Base-by-base conservation (phyloP, 129 eudicot genomes). In the Pseudognaphalium luteoalbum region DNA sequence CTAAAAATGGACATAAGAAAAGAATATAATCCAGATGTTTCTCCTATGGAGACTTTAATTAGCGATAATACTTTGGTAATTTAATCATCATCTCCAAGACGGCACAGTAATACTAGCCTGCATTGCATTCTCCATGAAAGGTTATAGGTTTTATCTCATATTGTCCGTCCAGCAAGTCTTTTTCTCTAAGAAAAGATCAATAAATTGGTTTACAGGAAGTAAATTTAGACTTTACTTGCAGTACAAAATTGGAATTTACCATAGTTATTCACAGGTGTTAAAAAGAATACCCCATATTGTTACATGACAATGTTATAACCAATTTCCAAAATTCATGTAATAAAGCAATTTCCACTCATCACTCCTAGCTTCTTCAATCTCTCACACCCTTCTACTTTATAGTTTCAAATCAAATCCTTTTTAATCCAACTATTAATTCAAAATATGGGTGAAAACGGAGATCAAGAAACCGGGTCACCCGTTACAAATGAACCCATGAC, bases 401-500 rank as follows among this genome's bases (percentile, higher is more conserved):
- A 41, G 3, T 41, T 41, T 51, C 58, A 28, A 57, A 35, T 14
- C 33, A 42, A 14, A 39, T n/a, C 32, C 28, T 57, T 57, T 7
- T 19, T 7, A 1, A 6, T 19, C 4, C 14, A 16, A 56, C 21
- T 56, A 3, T 16, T n/a, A 56, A 56, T 57, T 9, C 22, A 57
- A 6, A 68, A 52, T 72, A 89, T 89, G 90, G 89, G 73, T 70
- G 80, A 59, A 5, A 72, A 73, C 3, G 72, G 66, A 14, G 90
- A 82, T 52, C 85, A 80, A 56, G 85, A 86, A 84, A 63, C 85
- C 4, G 86, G 78, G 39, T 51, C 76, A n/a, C 76, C 85, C 3
- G 66, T 60, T 5, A 15, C 19, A 16, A 58, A 32, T 30, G 37
- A 44, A 52, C 12, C 76, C 29, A 15, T 61, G 14, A 33, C 47